These are phyloP conservation scores for Nicotiana knightiana DNA, from an alignment of 257 asterid species.

Conservation along the genomic window DNA sequence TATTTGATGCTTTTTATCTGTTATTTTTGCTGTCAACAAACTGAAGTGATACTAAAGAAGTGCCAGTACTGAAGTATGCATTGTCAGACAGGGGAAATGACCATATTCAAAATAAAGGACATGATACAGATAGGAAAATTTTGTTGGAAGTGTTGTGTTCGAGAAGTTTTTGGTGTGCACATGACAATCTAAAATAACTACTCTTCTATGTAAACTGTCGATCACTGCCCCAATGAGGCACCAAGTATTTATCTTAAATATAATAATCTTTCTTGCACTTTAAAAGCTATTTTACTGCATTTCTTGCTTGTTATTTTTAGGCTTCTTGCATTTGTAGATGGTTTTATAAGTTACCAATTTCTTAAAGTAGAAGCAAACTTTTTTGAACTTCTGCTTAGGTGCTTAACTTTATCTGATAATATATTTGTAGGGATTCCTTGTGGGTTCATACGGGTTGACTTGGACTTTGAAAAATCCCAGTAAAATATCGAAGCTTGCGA, in stretches of 20 bases:
- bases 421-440: conserved; percentile 74
- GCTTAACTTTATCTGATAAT: neutral
- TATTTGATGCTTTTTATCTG: neutral
- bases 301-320: neutral
- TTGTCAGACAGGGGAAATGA: neutral
- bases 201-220: neutral
- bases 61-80: neutral
- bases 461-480: conserved; percentile 85
- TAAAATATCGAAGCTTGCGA: conserved; percentile 71
- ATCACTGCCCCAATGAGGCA: neutral
- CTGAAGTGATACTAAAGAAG: neutral
- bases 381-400: conserved; percentile 3
- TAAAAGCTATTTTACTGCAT: neutral
- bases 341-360: neutral
- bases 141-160: neutral
- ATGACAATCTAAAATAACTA: neutral
- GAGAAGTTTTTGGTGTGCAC: neutral
- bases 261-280: neutral
- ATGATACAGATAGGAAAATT: neutral
- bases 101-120: conserved; percentile 3
- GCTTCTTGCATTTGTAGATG: neutral
- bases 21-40: neutral
- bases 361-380: neutral
- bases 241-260: neutral
- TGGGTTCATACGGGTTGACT: conserved; percentile 94